Evolutionary conservation across 2,329 filamentous ascomycete species (phyloP), one percentile per base, ranked within the genome.

Genomic region (Dactylellina drechsleri): DNA sequence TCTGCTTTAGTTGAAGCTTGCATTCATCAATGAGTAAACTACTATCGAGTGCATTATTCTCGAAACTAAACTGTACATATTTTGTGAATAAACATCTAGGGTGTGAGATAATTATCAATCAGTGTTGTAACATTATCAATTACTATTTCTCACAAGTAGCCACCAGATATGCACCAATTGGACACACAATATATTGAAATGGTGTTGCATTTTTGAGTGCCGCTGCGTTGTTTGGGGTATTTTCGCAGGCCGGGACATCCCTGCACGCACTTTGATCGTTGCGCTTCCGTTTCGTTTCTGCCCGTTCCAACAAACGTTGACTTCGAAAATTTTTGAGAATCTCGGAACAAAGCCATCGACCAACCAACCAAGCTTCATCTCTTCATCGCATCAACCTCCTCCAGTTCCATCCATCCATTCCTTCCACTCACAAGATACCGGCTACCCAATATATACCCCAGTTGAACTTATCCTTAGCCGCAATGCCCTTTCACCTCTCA

Each of bases 401-500:
- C 23, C 47, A 20, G 20, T 36, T 26, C 18, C n/a, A 18, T 31
- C 28, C 20, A 15, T n/a, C 28, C 20, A 15, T n/a, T 15, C 23
- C 8, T 61, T 40, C 31, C 31, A 36, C 6, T 36, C 31, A 36
- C 31, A 5, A 36, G 6, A 1, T 36, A 10, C 31, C 5, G 5
- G 31, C 31, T 36, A 36, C 10, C 10, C 31, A 36, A 36, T 36
- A 36, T 36, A 36, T 7, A 7, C 5, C 6, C 31, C 1, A 36
- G 6, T 10, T 10, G 31, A 36, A 36, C 31, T 1, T 36, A 36
- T 36, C 31, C 31, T 36, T 36, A 36, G 31, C 54, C 54, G 66
- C 52, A 70, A 70, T 70, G 66, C 16, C 13, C 41, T 47, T 49
- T 49, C 28, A 26, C 40, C 50, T 56, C 50, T 26, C 58, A 43